These are phyloP conservation scores for Perilla frutescens DNA, from an alignment of 257 asterid genomes.

Conservation along the genomic window DNA sequence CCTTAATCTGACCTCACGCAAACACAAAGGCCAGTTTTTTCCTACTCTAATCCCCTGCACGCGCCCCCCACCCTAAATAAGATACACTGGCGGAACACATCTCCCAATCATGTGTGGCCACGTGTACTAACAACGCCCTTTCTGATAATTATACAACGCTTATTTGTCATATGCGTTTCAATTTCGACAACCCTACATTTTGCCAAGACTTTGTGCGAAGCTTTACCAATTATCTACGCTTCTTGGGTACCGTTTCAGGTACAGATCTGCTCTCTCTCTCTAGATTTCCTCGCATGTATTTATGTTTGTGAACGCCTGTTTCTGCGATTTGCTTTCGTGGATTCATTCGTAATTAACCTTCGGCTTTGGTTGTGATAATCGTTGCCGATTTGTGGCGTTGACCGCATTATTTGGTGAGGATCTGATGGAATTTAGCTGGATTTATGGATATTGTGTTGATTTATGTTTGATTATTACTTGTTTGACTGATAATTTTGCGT, in stretches of 20 bases:
- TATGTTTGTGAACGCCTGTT: constrained; percentile 22
- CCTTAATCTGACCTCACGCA: constrained; percentile 41
- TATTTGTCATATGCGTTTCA: constrained; percentile 4
- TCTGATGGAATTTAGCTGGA: constrained; percentile 11
- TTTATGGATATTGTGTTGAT: not conserved
- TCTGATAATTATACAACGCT: constrained; percentile 29
- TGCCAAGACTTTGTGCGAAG: constrained; percentile 41
- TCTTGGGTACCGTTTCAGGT: constrained; percentile 44
- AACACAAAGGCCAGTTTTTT: constrained; percentile 42
- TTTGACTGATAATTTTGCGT: constrained; percentile 2
- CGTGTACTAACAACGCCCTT: constrained; percentile 28
- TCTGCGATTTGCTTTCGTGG: not conserved
- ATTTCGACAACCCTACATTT: constrained; percentile 37
- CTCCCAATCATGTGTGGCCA: constrained; percentile 37
- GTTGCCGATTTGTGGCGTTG: constrained; percentile 38
- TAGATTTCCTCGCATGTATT: not conserved
- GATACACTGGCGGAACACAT: not conserved
- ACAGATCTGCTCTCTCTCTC: constrained; percentile 18
- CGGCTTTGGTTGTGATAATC: constrained; percentile 23
- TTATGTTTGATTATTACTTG: not conserved
- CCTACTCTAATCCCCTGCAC: constrained; percentile 33
- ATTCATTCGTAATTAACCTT: constrained; percentile 16
- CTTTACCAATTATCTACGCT: constrained; percentile 49
- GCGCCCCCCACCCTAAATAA: constrained; percentile 37
- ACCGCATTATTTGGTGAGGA: constrained; percentile 37